Percentiles rank a stretch among this genome's conserved stretches.
Conservation (phyloP, 805 yeast species). For the Hanseniaspora thailandica region DNA sequence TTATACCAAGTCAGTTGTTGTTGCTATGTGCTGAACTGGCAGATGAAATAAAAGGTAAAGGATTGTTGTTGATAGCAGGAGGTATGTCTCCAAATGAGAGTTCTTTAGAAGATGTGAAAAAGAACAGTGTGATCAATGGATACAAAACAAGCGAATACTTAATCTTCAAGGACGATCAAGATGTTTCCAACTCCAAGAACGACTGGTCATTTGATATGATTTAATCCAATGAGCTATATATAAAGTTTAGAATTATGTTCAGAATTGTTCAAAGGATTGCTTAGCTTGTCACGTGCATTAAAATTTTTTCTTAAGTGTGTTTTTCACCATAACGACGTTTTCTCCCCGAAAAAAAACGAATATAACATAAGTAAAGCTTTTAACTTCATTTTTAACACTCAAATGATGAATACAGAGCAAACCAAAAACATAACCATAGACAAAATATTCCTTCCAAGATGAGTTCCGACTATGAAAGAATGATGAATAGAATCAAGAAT, state of each 20-base stretch:
- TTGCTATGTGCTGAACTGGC: constrained; percentile 63
- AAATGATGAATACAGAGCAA: not conserved
- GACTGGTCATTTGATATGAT: constrained; percentile 6
- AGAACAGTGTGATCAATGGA: constrained; percentile 23
- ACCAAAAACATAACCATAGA: constrained; percentile 4
- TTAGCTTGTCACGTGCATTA: not conserved
- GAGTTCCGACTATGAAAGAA: constrained; percentile 12
- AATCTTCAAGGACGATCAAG: constrained; percentile 18
- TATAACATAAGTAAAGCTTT: too few species aligned
- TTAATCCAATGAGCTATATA: not conserved
- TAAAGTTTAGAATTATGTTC: not conserved
- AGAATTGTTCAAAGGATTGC: too few species aligned
- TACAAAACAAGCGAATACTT: constrained; percentile 19
- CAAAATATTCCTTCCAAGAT: not conserved
- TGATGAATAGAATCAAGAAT: constrained; percentile 11
- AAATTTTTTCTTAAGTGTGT: not conserved
- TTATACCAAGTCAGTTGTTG: constrained; percentile 60
- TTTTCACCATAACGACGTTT: not conserved
- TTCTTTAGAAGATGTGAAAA: not conserved
- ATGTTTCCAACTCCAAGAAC: not conserved
- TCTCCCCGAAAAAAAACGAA: not conserved
- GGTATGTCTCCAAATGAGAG: constrained; percentile 28
- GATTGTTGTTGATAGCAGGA: constrained; percentile 71
- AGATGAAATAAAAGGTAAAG: constrained; percentile 64
- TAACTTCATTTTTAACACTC: not conserved